Conservation (phyloP, 306 rosid genomes). For the Biancaea sappan region DNA sequence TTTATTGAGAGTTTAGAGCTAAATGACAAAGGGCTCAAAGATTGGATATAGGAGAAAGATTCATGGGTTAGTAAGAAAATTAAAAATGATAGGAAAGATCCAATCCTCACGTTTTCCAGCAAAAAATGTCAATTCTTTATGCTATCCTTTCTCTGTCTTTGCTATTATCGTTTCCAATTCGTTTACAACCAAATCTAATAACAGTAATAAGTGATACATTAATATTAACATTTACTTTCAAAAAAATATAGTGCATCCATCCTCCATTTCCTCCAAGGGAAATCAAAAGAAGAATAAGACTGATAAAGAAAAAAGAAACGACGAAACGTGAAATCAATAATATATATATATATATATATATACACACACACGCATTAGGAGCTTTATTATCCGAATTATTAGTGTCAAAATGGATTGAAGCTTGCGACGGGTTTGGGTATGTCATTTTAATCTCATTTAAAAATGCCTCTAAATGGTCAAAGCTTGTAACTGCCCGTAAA, state of each 20-base stretch:
- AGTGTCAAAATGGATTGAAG: no score
- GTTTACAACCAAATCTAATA: neutral
- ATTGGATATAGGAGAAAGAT: neutral
- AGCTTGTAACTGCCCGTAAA: no score
- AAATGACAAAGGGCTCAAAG: neutral
- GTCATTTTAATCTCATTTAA: no score
- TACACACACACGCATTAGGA: no score
- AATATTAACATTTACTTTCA: neutral
- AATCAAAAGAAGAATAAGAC: neutral
- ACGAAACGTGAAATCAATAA: no score
- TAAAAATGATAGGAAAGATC: neutral
- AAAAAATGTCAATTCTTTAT: neutral
- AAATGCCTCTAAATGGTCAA: no score
- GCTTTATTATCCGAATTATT: no score
- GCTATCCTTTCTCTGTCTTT: neutral
- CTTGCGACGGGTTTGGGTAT: no score
- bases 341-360: no score
- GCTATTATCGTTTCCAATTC: neutral
- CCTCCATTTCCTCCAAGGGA: neutral
- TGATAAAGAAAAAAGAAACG: no score
- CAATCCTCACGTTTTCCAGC: neutral
- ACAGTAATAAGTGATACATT: neutral
- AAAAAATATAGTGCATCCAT: neutral
- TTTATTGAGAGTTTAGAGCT: neutral
- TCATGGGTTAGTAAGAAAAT: neutral